Base-by-base conservation (phyloP, 2,329 filamentous ascomycete species). In the Colletotrichum gigasporum region DNA sequence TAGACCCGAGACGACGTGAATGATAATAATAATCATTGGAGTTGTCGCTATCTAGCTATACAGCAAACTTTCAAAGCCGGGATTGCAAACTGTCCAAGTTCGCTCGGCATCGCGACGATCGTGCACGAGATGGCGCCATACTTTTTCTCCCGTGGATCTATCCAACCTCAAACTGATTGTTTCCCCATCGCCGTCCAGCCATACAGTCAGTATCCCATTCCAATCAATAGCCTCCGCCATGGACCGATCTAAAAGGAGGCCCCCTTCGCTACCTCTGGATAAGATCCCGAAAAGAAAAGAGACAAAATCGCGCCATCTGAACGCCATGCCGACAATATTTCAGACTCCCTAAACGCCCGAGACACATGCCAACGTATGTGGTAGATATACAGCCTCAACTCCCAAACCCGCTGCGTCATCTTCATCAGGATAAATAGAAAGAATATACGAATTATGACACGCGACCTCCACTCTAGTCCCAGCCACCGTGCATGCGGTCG, bases 401-500 rank as follows among this genome's bases (percentile, higher is more conserved):
- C 45, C 39, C 51, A 35, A 63, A 52, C 59, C 32, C 63, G 63
- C 63, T 65, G 59, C 59, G 59, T 65, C 44, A 63, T 34, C 48
- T 35, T 65, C 63, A 39, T 65, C 37, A 63, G 28, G 28, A 57
- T 24, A 56, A 52, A 52, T 58, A 32, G 11, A 20, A 42, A 56
- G 26, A 5, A 32, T 16, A 39, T 11, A 20, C 42, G 16, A 26
- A 24, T 34, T 5, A 59, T 9, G 42, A 39, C 50, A 34, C 37
- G 18, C 30, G 39, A 32, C 28, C 11, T 39, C 18, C 18, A 5
- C 24, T 12, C 35, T 56, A 64, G 44, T 47, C 20, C 63, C 51
- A 65, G 10, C 54, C 55, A 14, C 51, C 52, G 7, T 58, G 63
- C 50, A 65, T 63, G n/a, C 67, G 63, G 14, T 69, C 66, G 16